These are phyloP conservation scores for Xylariales sp. DNA, from an alignment of 2,329 filamentous ascomycete genomes.

Conservation along the genomic window DNA sequence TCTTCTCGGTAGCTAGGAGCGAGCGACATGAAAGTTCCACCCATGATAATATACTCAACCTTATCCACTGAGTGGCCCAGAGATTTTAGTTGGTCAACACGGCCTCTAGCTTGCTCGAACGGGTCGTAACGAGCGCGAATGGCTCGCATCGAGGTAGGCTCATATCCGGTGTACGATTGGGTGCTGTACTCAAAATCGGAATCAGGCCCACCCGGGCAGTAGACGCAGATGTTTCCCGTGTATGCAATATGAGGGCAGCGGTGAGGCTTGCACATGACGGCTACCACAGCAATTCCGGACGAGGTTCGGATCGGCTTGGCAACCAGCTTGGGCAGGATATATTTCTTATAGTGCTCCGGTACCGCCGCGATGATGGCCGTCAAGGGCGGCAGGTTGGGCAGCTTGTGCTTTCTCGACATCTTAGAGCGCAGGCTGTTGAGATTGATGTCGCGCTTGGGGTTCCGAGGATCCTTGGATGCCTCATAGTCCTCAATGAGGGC, in stretches of 20 bases:
- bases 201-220: conserved; percentile 95
- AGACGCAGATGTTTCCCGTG: conserved; percentile 98
- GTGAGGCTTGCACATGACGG: conserved; percentile 99
- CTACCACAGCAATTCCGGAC: conserved; percentile 94
- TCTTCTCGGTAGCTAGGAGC: conserved; percentile 83
- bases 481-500: conserved; percentile 94
- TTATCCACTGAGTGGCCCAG: conserved; percentile 97
- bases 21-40: conserved; percentile 97
- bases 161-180: conserved; percentile 97
- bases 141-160: conserved; percentile 96
- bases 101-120: conserved; percentile 92
- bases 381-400: conserved; percentile 82
- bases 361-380: conserved; percentile 97
- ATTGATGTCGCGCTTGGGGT: conserved; percentile 81
- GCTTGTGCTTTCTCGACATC: conserved; percentile 86
- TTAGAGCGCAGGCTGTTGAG: conserved; percentile 84
- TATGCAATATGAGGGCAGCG: conserved; percentile 97
- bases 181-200: conserved; percentile 99
- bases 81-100: conserved; percentile 94
- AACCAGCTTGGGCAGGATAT: conserved; percentile 91
- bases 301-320: conserved; percentile 96
- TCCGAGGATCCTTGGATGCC: conserved; percentile 66
- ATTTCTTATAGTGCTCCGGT: conserved; percentile 99
- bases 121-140: conserved; percentile 96
- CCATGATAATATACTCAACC: conserved; percentile 99